Evolutionary conservation across 75 land plant species (phyloP), one percentile per base, ranked within the genome.

Genomic region (Isoetes taiwanensis): DNA sequence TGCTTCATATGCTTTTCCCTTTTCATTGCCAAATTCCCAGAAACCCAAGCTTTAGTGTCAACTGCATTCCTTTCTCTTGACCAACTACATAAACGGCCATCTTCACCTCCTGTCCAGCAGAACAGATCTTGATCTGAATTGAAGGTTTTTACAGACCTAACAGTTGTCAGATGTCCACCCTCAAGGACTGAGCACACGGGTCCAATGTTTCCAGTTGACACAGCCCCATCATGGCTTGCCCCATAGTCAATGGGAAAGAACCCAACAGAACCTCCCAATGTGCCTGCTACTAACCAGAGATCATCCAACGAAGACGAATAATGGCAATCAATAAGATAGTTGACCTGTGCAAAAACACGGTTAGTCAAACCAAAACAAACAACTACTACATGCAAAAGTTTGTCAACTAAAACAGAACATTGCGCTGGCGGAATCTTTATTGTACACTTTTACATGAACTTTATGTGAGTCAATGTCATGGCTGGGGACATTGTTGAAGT

Each of bases 21-120:
- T 43, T 76, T 80, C 43, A 68, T 56, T 0, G 76, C 78, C 56
- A 86, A 39, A n/a, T 66, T 59, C 39, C 74, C 65, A 0, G 87
- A 80, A 19, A 83, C 79, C 88, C 93, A 83, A 1, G 84, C 82
- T 32, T 43, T 75, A 46, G 58, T 41, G 32, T 71, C 69, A 32
- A 34, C 28, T 32, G 68, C 64, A 20, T 24, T 31, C 39, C 43
- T 58, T 28, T 68, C 70, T 61, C 81, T 76, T 4, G 86, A 73
- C 98, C 98, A 93, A 41, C 96, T 81, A 54, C 98, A 93, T 10
- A 93, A 60, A 2, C 90, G 78, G 2, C 98, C 98, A 68, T 93
- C 98, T 54, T 93, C 98, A 19, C 86, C 98, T 9, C 98, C 98
- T n/a, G 96, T 84, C 98, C 98, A 93, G 20, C 85, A 80, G 63